Evolutionary conservation across 1,284 basidiomycete genomes (phyloP), one percentile per base, ranked within the genome.

Genomic region (Athelia sp.): DNA sequence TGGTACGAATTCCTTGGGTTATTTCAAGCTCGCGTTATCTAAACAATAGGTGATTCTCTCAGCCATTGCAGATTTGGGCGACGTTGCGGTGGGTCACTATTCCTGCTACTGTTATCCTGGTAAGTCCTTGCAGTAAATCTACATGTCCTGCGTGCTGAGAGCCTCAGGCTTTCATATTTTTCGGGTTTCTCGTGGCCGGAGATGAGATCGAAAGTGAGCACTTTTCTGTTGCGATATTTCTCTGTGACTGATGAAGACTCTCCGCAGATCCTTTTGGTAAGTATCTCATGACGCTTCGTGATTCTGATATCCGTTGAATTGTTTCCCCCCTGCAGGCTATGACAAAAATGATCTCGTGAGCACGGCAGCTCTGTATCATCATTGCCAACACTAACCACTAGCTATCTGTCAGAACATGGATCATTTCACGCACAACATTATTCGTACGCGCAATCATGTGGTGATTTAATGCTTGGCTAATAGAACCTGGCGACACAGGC

Each of bases 1-100:
- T 81, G 66, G 83, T 84, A 60, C 47, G 71, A 56, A 22, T 38
- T 43, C 21, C 6, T 29, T 29, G 26, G 4, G 13, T 29, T 29
- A 13, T 29, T 29, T 13, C 26, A 29, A 29, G 26, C 13, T 4
- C 13, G 26, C 26, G 13, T 29, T 13, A 29, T 4, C 26, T 29
- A 29, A 4, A 6, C 4, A 29, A 29, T 13, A 4, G 26, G 13
- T 13, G 4, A 29, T 29, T 47, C 40, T 34, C 45, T 44, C 48
- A 84, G 76, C 87, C 87, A 1, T 83, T 86, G 67, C 87, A 90
- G 63, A 76, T 87, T 34, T 86, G 79, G 69, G 56, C 64, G 0
- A 62, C 75, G 0, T 67, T 90, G 48, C 66, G 69, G 34, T 89
- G 81, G 79, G 50, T 82, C 18, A 87, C 87, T 1, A 83, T 89